Evolutionary conservation across 2,329 filamentous ascomycete genomes (phyloP).

Genomic region (Phaeosphaeriaceae sp.): DNA sequence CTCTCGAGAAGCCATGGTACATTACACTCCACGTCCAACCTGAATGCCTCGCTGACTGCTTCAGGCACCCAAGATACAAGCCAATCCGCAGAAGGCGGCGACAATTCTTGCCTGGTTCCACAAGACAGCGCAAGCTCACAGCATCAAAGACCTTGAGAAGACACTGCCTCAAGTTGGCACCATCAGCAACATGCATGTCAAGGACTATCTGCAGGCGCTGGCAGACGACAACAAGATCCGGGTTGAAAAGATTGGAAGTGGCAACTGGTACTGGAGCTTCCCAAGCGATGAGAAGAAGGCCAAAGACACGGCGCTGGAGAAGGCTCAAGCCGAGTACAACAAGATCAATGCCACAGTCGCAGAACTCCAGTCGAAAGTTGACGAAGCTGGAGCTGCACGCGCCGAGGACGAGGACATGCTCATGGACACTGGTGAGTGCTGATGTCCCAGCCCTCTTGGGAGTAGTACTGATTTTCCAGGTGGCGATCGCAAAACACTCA

Average conservation of each 20-base stretch:
- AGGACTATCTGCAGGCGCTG: slow-evolving; percentile 70
- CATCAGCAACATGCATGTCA: slow-evolving; percentile 71
- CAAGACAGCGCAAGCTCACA: slow-evolving; percentile 66
- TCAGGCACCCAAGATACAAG: slow-evolving; percentile 62
- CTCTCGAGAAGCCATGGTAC: slow-evolving; percentile 14
- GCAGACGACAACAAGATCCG: slow-evolving; percentile 67
- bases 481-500: slow-evolving; percentile 48
- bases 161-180: slow-evolving; percentile 65
- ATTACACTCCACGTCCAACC: not conserved
- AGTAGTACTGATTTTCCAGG: slow-evolving; percentile 17
- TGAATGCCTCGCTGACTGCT: slow-evolving; percentile 14
- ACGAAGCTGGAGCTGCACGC: slow-evolving; percentile 47
- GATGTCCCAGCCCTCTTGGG: not conserved
- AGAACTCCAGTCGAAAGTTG: slow-evolving; percentile 52
- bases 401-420: slow-evolving; percentile 49
- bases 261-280: slow-evolving; percentile 77
- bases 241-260: slow-evolving; percentile 73
- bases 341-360: slow-evolving; percentile 43
- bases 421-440: slow-evolving; percentile 34
- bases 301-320: slow-evolving; percentile 49
- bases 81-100: slow-evolving; percentile 64
- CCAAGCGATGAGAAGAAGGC: slow-evolving; percentile 62
- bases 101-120: slow-evolving; percentile 67
- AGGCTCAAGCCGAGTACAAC: slow-evolving; percentile 46
- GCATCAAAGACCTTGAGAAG: slow-evolving; percentile 73